Evolutionary conservation across 2,329 filamentous ascomycete genomes (phyloP).

Genomic region (Parafenestella ontariensis): DNA sequence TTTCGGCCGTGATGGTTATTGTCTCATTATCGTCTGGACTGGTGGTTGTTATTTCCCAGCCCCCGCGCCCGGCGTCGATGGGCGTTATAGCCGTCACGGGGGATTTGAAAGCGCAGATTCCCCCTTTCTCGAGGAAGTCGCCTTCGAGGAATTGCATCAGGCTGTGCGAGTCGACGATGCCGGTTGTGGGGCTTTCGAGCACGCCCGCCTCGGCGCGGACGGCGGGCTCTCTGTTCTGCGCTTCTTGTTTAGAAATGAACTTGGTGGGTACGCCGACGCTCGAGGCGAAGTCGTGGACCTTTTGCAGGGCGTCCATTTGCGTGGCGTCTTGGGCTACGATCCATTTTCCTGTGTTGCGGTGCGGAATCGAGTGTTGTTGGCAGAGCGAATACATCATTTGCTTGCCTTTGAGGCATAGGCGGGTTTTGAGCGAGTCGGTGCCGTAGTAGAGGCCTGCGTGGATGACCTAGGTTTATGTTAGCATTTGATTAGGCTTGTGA

Average conservation of each 20-base stretch:
- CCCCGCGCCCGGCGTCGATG: conserved; percentile 59
- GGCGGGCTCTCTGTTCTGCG: conserved; percentile 71
- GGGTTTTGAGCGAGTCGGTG: conserved; percentile 75
- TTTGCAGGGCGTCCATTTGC: conserved; percentile 70
- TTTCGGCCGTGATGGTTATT: conserved; percentile 72
- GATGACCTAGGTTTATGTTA: conserved; percentile 68
- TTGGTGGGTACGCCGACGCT: conserved; percentile 71
- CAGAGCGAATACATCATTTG: conserved; percentile 82
- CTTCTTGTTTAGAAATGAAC: conserved; percentile 71
- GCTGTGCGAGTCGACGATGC: conserved; percentile 87
- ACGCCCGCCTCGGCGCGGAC: conserved; percentile 76
- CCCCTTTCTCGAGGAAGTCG: conserved; percentile 77
- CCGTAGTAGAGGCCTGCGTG: conserved; percentile 96
- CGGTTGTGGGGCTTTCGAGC: conserved; percentile 84
- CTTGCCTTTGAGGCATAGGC: conserved; percentile 80
- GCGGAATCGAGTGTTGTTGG: conserved; percentile 68
- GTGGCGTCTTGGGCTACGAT: conserved; percentile 82
- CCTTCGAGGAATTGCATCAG: conserved; percentile 84
- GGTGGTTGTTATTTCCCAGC: conserved; percentile 72
- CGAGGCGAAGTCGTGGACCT: conserved; percentile 62
- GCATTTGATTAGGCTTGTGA: background rate
- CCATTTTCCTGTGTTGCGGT: conserved; percentile 87
- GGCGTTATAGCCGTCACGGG: conserved; percentile 68
- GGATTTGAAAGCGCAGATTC: conserved; percentile 74
- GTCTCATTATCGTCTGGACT: conserved; percentile 51